Conservation (phyloP, 2,329 filamentous ascomycete genomes). For the Penicillium sp. region DNA sequence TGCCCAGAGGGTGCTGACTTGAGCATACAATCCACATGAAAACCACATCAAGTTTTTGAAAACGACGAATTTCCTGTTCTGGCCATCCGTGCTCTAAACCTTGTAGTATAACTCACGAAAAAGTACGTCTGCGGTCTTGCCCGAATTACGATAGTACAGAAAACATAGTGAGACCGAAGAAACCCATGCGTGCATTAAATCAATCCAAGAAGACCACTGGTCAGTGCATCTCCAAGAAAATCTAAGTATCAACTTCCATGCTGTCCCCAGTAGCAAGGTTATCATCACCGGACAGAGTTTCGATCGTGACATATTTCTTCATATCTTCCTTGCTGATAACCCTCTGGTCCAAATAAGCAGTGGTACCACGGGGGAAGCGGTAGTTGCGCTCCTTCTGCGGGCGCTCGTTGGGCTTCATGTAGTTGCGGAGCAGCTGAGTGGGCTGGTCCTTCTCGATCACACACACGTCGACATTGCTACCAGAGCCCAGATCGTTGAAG, state of each 20-base stretch:
- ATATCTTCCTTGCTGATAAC: slow-evolving; percentile 92
- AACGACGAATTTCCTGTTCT: not conserved
- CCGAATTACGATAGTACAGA: slow-evolving; percentile 10
- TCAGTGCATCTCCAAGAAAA: slow-evolving; percentile 11
- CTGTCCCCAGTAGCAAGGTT: slow-evolving; percentile 61
- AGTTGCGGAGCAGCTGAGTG: slow-evolving; percentile 80
- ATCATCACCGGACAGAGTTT: slow-evolving; percentile 73
- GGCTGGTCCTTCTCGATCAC: slow-evolving; percentile 96
- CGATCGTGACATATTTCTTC: slow-evolving; percentile 87
- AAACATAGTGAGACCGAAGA: slow-evolving; percentile 10
- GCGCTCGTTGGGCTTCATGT: slow-evolving; percentile 88
- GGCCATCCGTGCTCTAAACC: not conserved
- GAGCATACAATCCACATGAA: not conserved
- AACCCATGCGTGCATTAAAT: slow-evolving; percentile 21
- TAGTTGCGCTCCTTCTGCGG: slow-evolving; percentile 92
- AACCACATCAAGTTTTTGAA: not conserved
- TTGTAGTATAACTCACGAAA: slow-evolving; percentile 8
- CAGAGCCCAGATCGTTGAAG: slow-evolving; percentile 96
- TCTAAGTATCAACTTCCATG: slow-evolving; percentile 62
- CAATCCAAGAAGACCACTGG: slow-evolving; percentile 14
- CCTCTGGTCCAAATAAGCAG: slow-evolving; percentile 92
- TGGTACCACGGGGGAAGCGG: slow-evolving; percentile 86
- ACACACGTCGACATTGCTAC: slow-evolving; percentile 95
- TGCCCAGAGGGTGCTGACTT: not conserved
- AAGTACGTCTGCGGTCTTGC: not conserved